Evolutionary conservation across 768 basidiomycete genomes (phyloP).

Genomic region (Boletales sp.): DNA sequence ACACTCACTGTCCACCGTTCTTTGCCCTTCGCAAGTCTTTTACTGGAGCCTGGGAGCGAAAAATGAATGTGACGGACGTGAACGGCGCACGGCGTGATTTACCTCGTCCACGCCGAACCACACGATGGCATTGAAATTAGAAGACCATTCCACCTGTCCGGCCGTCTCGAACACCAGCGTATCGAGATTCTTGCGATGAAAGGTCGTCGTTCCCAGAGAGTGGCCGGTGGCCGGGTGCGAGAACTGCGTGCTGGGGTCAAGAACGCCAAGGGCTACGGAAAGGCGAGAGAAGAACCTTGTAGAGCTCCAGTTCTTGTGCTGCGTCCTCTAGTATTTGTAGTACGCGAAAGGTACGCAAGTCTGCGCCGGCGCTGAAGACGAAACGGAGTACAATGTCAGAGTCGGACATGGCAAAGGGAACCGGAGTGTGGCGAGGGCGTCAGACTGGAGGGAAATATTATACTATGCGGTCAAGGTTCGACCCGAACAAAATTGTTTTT

Average conservation of each 20-base stretch:
- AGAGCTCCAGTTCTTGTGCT: constrained; percentile 35
- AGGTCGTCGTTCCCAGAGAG: constrained; percentile 41
- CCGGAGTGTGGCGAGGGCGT: background rate
- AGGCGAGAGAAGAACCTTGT: constrained; percentile 31
- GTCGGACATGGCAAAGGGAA: constrained; percentile 23
- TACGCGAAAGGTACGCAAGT: constrained; percentile 45
- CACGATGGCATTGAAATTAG: constrained; percentile 40
- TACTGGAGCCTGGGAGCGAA: constrained; percentile 33
- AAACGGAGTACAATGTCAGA: constrained; percentile 40
- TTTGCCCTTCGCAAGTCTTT: constrained; percentile 48
- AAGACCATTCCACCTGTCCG: constrained; percentile 52
- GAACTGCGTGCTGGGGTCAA: constrained; percentile 28
- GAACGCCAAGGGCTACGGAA: background rate
- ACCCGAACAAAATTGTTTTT: constrained; percentile 21
- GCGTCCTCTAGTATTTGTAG: constrained; percentile 31
- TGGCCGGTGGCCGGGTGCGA: constrained; percentile 44
- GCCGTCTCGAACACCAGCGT: constrained; percentile 48
- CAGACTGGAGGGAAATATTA: constrained; percentile 2
- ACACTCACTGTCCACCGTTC: constrained; percentile 48
- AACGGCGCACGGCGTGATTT: background rate
- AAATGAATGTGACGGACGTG: background rate
- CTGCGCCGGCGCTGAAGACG: constrained; percentile 29
- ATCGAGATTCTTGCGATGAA: constrained; percentile 44
- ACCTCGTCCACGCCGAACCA: constrained; percentile 51
- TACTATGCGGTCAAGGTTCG: constrained; percentile 19